Evolutionary conservation across 768 basidiomycete species (phyloP).

Genomic region (Russula vinacea): DNA sequence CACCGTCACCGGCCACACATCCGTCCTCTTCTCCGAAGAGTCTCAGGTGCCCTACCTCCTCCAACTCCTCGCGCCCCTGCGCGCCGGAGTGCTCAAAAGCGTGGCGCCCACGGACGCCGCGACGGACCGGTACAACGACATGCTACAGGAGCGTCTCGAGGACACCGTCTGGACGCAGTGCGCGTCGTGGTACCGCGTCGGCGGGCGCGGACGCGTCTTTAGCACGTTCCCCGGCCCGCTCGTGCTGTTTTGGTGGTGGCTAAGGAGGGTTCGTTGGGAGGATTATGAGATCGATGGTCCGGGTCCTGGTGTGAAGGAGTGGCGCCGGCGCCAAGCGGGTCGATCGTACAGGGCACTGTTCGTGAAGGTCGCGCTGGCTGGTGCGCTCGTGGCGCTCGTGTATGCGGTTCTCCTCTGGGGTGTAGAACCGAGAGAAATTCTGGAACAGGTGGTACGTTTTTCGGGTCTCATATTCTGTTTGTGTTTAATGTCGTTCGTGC

Average conservation of each 20-base stretch:
- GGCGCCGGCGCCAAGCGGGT: constrained; percentile 12
- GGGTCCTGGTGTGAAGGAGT: constrained; percentile 7
- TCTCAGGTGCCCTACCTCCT: constrained; percentile 13
- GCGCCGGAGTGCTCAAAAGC: constrained; percentile 14
- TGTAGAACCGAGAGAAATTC: neutral
- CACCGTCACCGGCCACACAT: constrained; percentile 53
- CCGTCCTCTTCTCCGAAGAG: constrained; percentile 49
- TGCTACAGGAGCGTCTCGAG: constrained; percentile 14
- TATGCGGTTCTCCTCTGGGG: neutral
- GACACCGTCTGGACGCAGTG: constrained; percentile 23
- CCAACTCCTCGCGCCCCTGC: constrained; percentile 17
- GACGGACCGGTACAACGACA: constrained; percentile 24
- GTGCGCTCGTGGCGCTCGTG: constrained; percentile 1
- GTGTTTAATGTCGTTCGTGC: neutral
- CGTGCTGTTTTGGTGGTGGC: constrained; percentile 25
- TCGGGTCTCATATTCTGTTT: too few species aligned
- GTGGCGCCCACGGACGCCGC: constrained; percentile 19
- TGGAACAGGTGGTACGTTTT: constrained; percentile 5
- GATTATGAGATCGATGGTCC: constrained; percentile 16
- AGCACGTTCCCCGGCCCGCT: constrained; percentile 24
- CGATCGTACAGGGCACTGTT: neutral
- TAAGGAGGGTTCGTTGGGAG: constrained; percentile 19
- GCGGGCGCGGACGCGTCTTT: constrained; percentile 11
- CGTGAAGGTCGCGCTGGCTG: neutral
- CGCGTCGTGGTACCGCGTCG: constrained; percentile 26